Evolutionary conservation across 768 basidiomycete genomes (phyloP), one percentile per base, ranked within the genome.

Genomic region (Leccinum subtestaceum): DNA sequence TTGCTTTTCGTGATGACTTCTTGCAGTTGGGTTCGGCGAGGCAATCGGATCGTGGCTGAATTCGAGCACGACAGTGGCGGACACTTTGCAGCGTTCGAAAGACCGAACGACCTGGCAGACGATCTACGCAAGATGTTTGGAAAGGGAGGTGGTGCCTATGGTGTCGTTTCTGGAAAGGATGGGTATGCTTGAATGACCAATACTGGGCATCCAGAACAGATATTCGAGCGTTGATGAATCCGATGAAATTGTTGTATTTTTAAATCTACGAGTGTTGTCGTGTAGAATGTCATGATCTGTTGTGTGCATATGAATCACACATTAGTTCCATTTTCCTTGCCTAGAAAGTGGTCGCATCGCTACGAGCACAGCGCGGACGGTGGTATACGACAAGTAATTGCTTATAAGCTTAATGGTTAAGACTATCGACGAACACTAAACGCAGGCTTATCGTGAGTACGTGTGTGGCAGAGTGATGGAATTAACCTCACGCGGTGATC

Each of bases 51-150:
- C 21, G 80, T 85, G 4, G 84, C 81, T 53, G 76, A 80, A 60
- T 70, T 76, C 4, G 71, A 76, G 15, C 85, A 86, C 53, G 71
- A 73, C 1, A 66, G 66, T 6, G 85, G 85, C 5, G 85, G 85
- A 1, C 85, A 86, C 67, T 86, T 87, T 64, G 81, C 84, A 10
- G 78, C 84, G 0, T 65, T 78, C 60, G 85, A 86, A 62, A 69
- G 63, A 46, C 84, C 85, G 0, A 72, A 78, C 4, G 68, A 69
- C 3, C 72, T 87, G 15, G 84, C 74, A 0, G 74, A 63, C 1
- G 85, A 85, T 63, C 52, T 87, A 50, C 71, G 80, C 31, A 78
- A 74, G 63, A 86, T 86, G 83, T 86, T 85, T 68, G 79, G 78
- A 38, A 79, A 74, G 57, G 79, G 75, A 10, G 81, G 83, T 0